These are phyloP conservation scores for Fraxinus cuspidata DNA, from an alignment of 257 asterid species.

Conservation along the genomic window DNA sequence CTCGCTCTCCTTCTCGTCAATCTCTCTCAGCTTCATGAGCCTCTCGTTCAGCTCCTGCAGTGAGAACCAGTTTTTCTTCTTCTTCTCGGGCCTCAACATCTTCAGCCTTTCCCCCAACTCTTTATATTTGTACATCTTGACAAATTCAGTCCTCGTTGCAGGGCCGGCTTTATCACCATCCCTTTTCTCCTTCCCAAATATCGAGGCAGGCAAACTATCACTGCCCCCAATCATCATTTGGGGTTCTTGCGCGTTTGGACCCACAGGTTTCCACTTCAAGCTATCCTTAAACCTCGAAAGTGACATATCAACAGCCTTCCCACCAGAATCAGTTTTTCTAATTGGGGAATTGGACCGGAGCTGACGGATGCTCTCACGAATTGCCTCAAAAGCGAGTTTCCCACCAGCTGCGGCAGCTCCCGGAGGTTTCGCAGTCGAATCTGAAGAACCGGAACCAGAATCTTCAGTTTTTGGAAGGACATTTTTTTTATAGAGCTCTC, in stretches of 20 bases:
- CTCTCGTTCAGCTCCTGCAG: conserved; percentile 68
- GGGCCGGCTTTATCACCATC: neutral
- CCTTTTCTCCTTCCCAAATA: conserved; percentile 24
- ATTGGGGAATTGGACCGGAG: neutral
- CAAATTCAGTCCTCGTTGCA: conserved; percentile 14
- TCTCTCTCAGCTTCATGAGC: conserved; percentile 47
- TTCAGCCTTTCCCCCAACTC: conserved; percentile 66
- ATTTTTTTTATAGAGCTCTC: conserved; percentile 36
- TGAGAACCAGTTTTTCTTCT: conserved; percentile 64
- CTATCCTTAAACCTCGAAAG: conserved; percentile 16
- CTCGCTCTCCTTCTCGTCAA: conserved; percentile 33
- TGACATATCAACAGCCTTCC: conserved; percentile 4
- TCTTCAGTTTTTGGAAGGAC: conserved; percentile 8
- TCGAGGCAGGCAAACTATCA: conserved; percentile 15
- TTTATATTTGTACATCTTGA: conserved; percentile 20
- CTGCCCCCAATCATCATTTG: conserved; percentile 22
- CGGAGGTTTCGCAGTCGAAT: neutral
- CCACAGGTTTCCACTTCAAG: conserved; percentile 13
- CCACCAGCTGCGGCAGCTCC: neutral
- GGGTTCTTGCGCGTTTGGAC: conserved; percentile 9
- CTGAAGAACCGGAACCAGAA: neutral
- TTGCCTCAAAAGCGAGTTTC: neutral
- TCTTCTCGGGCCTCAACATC: conserved; percentile 62
- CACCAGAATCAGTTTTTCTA: conserved; percentile 2
- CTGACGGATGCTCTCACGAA: conserved; percentile 27